A percentile compares a stretch with the other conserved stretches of the same genome.
These are phyloP conservation scores for Camptophora hylomeconis DNA, from an alignment of 2,329 filamentous ascomycete species.

Conservation along the genomic window DNA sequence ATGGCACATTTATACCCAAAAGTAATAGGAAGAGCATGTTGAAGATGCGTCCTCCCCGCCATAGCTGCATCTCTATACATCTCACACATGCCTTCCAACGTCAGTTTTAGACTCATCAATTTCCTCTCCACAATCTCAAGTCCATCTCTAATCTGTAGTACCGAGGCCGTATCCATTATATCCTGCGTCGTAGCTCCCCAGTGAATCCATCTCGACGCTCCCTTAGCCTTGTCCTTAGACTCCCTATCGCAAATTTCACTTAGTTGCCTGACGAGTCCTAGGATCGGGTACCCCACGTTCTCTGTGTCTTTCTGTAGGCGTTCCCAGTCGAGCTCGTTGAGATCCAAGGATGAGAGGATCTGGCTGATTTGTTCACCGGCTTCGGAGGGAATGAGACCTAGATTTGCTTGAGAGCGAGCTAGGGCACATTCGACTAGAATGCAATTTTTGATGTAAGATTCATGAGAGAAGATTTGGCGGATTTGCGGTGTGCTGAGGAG, in stretches of 20 bases:
- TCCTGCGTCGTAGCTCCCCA: slow-evolving; percentile 49
- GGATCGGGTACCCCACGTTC: slow-evolving; percentile 19
- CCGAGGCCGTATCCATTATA: slow-evolving; percentile 43
- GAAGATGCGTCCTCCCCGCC: slow-evolving; percentile 45
- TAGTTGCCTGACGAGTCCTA: slow-evolving; percentile 18
- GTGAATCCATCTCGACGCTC: no score
- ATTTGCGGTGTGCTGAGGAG: slow-evolving; percentile 19
- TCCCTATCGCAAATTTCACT: slow-evolving; percentile 12
- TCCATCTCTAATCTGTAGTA: slow-evolving; percentile 41
- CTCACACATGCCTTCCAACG: slow-evolving; percentile 29
- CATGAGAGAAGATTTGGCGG: slow-evolving; percentile 17
- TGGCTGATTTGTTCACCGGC: slow-evolving; percentile 14
- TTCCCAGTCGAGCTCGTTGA: slow-evolving; percentile 8
- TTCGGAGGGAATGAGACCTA: slow-evolving; percentile 15
- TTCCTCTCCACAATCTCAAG: slow-evolving; percentile 35
- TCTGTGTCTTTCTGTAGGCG: slow-evolving; percentile 18
- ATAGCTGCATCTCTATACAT: slow-evolving; percentile 41
- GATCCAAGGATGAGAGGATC: slow-evolving; percentile 2
- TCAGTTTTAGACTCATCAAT: slow-evolving; percentile 30
- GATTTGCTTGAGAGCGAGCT: slow-evolving; percentile 15
- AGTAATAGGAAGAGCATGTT: slow-evolving; percentile 43
- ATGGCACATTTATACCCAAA: slow-evolving; percentile 48
- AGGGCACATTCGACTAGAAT: slow-evolving; percentile 17
- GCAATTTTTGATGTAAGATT: slow-evolving; percentile 15
- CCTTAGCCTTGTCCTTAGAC: slow-evolving; percentile 20